These are phyloP conservation scores for Geosmithia putterillii DNA, from an alignment of 2,329 filamentous ascomycete genomes.

Conservation along the genomic window DNA sequence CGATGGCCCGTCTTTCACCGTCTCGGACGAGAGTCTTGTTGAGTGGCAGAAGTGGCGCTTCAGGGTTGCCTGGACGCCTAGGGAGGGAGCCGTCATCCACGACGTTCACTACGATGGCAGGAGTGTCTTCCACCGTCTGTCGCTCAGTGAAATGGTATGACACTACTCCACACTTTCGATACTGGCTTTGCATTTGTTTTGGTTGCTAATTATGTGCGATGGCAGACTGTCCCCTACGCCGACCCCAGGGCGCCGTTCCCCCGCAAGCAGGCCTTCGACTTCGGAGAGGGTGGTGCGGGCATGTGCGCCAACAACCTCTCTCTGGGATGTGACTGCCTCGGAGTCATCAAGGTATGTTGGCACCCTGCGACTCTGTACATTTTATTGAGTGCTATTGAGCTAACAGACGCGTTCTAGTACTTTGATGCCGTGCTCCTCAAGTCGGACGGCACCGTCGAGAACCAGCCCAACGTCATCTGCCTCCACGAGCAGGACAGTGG, in stretches of 20 bases:
- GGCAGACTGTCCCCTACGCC: conserved; percentile 57
- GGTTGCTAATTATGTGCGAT: too few relatives aligned
- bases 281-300: conserved; percentile 58
- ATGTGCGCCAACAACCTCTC: conserved; percentile 55
- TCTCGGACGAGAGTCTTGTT: conserved; percentile 31
- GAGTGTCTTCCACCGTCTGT: conserved; percentile 53
- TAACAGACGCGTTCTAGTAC: conserved; percentile 52
- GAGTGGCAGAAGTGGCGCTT: conserved; percentile 60
- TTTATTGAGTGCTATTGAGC: too few relatives aligned
- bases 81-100: conserved; percentile 60
- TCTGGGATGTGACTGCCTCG: conserved; percentile 60
- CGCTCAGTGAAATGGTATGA: conserved; percentile 57
- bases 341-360: too few relatives aligned
- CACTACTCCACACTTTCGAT: too few relatives aligned
- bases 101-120: conserved; percentile 56
- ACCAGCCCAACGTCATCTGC: too few relatives aligned
- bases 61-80: conserved; percentile 54
- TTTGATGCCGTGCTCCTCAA: too few relatives aligned
- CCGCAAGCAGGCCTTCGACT: conserved; percentile 60
- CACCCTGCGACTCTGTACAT: too few relatives aligned
- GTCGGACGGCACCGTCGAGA: too few relatives aligned
- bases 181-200: too few relatives aligned
- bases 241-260: conserved; percentile 55
- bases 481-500: conserved; percentile 61
- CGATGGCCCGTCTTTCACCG: conserved; percentile 54